phyloP scores from a whole-genome alignment of 805 yeast genomes.

The Teunomyces aglyptinius region DNA sequence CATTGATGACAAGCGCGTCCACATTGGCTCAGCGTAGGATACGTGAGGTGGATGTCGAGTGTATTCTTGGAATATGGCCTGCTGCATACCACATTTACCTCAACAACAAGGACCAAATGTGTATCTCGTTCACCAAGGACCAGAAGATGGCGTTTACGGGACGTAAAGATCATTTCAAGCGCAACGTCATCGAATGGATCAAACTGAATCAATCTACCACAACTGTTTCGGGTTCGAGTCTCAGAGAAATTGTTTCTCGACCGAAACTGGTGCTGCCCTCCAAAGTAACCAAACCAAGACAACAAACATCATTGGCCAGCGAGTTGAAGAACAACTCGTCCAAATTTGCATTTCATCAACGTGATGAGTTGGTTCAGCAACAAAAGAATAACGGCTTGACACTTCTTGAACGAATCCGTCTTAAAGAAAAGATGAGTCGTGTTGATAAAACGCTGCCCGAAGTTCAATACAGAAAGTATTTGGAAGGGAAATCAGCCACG shows the following conservation, averaged over 20 bases:
- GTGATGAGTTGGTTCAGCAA: slow-evolving; percentile 12
- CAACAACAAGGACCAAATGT: slow-evolving; percentile 4
- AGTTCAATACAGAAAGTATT: slow-evolving; percentile 18
- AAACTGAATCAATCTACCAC: slow-evolving; percentile 9
- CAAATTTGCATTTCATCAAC: slow-evolving; percentile 29
- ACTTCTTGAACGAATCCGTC: slow-evolving; percentile 38
- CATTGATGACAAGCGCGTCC: slow-evolving; percentile 21
- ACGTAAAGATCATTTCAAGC: slow-evolving; percentile 19
- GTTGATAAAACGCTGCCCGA: slow-evolving; percentile 16
- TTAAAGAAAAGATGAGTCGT: slow-evolving; percentile 28
- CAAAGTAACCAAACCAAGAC: slow-evolving; percentile 11
- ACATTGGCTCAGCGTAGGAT: slow-evolving; percentile 17
- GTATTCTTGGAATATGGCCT: slow-evolving; percentile 18
- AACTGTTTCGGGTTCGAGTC: background rate
- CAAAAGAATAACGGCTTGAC: slow-evolving; percentile 26
- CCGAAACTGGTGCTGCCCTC: slow-evolving; percentile 4
- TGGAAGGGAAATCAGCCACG: slow-evolving; percentile 27
- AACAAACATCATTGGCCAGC: background rate
- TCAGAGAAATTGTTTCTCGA: background rate
- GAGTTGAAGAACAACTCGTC: slow-evolving; percentile 32
- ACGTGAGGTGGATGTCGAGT: slow-evolving; percentile 15
- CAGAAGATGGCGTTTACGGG: background rate
- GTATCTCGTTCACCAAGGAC: slow-evolving; percentile 9
- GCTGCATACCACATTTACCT: slow-evolving; percentile 12
- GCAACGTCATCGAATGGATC: slow-evolving; percentile 22